Base-by-base conservation (phyloP, 768 basidiomycete genomes). In the Strobilomyces echinocephalus region DNA sequence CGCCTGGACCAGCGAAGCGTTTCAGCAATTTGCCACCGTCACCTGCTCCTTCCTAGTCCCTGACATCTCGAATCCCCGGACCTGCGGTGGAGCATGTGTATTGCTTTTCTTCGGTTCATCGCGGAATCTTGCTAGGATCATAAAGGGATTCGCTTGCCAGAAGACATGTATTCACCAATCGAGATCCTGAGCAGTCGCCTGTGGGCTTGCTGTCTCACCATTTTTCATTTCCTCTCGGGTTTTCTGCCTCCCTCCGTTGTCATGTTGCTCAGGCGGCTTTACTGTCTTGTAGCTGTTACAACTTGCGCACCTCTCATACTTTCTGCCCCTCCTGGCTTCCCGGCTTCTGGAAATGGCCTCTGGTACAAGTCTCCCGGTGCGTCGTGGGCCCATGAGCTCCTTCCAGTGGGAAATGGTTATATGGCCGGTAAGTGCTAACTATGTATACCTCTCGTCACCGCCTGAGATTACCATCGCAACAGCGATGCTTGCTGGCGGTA, bases 371-470 rank as follows among this genome's bases (percentile, higher is more conserved):
- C 74, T 15, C 76, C 80, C 0, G 83, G 79, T 2, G 63, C 63
- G 0, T 64, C 74, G 18, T 89, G 87, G 87, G 68, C 75, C 0
- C 73, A 74, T 42, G 78, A 85, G 41, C 83, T 72, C 62, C 77
- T 89, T 26, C 88, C 88, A 0, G 72, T 88, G 28, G 87, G 87
- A 33, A 90, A 90, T 67, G 87, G 87, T 1, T 84, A 80, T 60
- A 73, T 88, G 45, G 85, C 76, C 59, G 84, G 84, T 80, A 61
- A 40, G 71, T 60, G 5, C 28, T 45, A 16, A 16, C 46, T 38
- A 36, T 30, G 30, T 30, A 30, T 7, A 24, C 26, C 50, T 1
- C 16, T 49, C 20, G 6, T 26, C 8, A 2, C 28, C 21, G 18
- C 55, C 14, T 45, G 42, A 52, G 40, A 33, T 8, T 28, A 46